Base-by-base conservation (phyloP, 257 asterid genomes). In the Jacaranda copaia region DNA sequence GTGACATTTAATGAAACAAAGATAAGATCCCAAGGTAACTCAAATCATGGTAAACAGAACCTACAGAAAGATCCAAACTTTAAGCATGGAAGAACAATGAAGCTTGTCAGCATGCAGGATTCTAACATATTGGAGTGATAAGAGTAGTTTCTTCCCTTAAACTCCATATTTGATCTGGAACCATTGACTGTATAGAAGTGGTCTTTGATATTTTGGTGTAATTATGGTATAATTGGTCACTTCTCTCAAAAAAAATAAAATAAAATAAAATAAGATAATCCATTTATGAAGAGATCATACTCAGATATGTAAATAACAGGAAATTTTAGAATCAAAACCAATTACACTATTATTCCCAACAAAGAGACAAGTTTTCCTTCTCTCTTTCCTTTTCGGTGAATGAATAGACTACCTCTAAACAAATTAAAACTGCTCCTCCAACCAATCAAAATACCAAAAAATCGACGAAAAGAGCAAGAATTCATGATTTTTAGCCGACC, bases 241-340 rank as follows among this genome's bases (percentile, higher is more conserved):
- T 52, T 14, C 57, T 8, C 57, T 52, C 6, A 3, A 52, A 52
- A 52, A 52, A 52, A 18, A 52, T 13, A 13, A 52, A 52, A 12
- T 14, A 0, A 12, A 12, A 46, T 25, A 25, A 25, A 2, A 25
- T 25, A 25, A 25, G 32, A 25, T 25, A 25, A 25, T 25, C 35
- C 69, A 53, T 51, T 40, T 6, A 53, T 46, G 40, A 73, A 77
- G 80, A 77, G 68, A 62, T 35, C 79, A 72, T 8, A 55, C 20
- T 45, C 74, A 18, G 35, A 63, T 73, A 32, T 16, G 70, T 62
- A 58, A 58, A 38, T 43, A 63, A 46, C 53, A 60, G 42, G 66
- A 73, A 69, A 60, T 52, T 16, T 8, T 52, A 43, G 66, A 49
- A 67, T 57, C 19, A 4, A 48, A 65, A 62, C 71, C 53, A 80